Conservation (phyloP, 345 rosid genomes). For the Erucastrum elatum region DNA sequence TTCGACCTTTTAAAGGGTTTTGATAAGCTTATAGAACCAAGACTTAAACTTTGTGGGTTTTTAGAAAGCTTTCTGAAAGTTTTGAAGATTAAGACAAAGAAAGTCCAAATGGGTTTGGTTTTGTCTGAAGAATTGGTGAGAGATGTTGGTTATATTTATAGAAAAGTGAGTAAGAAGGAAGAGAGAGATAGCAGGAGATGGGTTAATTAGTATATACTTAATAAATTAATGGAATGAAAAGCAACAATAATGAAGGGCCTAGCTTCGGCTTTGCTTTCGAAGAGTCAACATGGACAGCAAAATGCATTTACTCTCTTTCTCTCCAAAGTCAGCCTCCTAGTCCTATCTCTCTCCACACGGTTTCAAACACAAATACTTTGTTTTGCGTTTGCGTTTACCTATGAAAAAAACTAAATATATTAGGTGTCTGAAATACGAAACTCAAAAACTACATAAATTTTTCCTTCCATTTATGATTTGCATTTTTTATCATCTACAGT, state of each 20-base stretch:
- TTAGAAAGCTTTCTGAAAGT: background rate
- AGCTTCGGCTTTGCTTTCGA: slow-evolving; percentile 34
- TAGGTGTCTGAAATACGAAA: background rate
- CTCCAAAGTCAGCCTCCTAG: slow-evolving; percentile 55
- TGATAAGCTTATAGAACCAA: background rate
- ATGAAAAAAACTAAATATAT: background rate
- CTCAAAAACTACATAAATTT: background rate
- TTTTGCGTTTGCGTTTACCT: slow-evolving; percentile 4
- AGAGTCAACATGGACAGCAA: slow-evolving; percentile 72
- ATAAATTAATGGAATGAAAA: slow-evolving; percentile 31
- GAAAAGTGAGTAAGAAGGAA: slow-evolving; percentile 22
- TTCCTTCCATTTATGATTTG: background rate
- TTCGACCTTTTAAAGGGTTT: background rate
- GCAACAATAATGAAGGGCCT: slow-evolving; percentile 44
- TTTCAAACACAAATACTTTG: slow-evolving; percentile 29
- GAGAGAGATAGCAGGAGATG: slow-evolving; percentile 2
- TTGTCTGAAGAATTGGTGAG: slow-evolving; percentile 37
- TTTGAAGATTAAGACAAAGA: slow-evolving; percentile 23
- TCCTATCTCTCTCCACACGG: slow-evolving; percentile 29
- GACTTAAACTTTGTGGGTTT: background rate
- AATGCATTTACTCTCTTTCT: slow-evolving; percentile 64
- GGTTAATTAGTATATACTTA: slow-evolving; percentile 25
- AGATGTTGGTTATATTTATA: slow-evolving; percentile 45
- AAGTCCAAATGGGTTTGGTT: slow-evolving; percentile 17
- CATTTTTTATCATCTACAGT: background rate